A percentile compares a stretch with the other conserved stretches of the same genome.
These are phyloP conservation scores for Lophiostoma macrostomum DNA, from an alignment of 495 filamentous ascomycete species.

Conservation along the genomic window DNA sequence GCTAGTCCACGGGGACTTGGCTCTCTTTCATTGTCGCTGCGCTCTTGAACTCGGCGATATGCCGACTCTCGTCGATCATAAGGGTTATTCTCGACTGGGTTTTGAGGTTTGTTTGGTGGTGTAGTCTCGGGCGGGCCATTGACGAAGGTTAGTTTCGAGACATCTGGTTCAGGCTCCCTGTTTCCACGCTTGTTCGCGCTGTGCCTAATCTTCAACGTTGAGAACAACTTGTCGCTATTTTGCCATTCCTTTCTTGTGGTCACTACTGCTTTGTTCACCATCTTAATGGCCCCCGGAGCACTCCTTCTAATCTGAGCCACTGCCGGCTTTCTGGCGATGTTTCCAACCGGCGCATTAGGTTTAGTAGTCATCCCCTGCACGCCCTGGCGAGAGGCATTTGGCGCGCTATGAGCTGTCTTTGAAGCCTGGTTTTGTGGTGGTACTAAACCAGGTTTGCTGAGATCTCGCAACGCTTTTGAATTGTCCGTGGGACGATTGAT, in stretches of 20 bases:
- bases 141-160: constrained; percentile 12
- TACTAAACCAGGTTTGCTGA: too few species aligned
- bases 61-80: constrained; percentile 12
- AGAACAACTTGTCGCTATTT: not conserved
- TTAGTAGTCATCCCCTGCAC: too few species aligned
- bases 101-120: not conserved
- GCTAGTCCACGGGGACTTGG: too few species aligned
- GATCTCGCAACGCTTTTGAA: too few species aligned
- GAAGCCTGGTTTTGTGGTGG: too few species aligned
- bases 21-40: too few species aligned
- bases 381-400: not conserved
- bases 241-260: not conserved
- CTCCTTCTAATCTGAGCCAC: not conserved
- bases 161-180: constrained; percentile 18
- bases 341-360: too few species aligned
- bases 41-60: not conserved
- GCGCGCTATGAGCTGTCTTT: not conserved
- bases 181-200: constrained; percentile 12
- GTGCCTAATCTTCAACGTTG: constrained; percentile 2
- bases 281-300: constrained; percentile 17
- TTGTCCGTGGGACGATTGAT: too few species aligned
- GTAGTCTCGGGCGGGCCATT: not conserved
- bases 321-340: not conserved
- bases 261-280: constrained; percentile 11
- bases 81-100: not conserved